Conservation (phyloP, 1,139 yeast genomes). For the Nakaseomyces glabratus region DNA sequence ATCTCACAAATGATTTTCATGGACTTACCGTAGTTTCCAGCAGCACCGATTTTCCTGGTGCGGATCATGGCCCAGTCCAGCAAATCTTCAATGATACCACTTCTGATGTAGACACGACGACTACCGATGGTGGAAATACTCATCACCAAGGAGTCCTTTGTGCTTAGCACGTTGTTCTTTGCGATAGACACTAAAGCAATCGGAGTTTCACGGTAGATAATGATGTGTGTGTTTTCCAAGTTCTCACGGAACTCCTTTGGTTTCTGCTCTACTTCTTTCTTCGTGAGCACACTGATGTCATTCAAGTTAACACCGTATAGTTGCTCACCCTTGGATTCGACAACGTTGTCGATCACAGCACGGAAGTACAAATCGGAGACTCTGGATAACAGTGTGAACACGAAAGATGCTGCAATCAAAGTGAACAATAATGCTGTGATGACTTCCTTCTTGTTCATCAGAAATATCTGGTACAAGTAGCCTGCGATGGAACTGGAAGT, state of each 20-base stretch:
- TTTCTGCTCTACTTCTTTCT: constrained; percentile 25
- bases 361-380: constrained; percentile 34
- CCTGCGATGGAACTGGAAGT: constrained; percentile 17
- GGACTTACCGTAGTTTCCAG: constrained; percentile 22
- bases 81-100: constrained; percentile 55
- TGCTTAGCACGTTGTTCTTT: constrained; percentile 27
- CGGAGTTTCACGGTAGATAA: constrained; percentile 57
- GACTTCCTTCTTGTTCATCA: constrained; percentile 22
- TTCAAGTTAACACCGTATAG: constrained; percentile 49
- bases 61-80: constrained; percentile 51
- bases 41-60: constrained; percentile 35
- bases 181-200: constrained; percentile 48
- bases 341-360: constrained; percentile 40
- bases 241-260: constrained; percentile 30
- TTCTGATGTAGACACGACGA: constrained; percentile 53
- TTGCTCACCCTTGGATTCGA: constrained; percentile 38
- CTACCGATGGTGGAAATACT: constrained; percentile 51
- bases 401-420: constrained; percentile 17
- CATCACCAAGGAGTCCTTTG: constrained; percentile 37
- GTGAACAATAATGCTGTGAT: constrained; percentile 21
- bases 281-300: constrained; percentile 32
- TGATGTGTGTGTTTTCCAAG: constrained; percentile 41
- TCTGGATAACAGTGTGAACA: constrained; percentile 30
- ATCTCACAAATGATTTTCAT: constrained; percentile 38
- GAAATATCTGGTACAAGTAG: constrained; percentile 19